Evolutionary conservation across 1,139 yeast species (phyloP), one percentile per base, ranked within the genome.

Genomic region (Candida tunisiensis): DNA sequence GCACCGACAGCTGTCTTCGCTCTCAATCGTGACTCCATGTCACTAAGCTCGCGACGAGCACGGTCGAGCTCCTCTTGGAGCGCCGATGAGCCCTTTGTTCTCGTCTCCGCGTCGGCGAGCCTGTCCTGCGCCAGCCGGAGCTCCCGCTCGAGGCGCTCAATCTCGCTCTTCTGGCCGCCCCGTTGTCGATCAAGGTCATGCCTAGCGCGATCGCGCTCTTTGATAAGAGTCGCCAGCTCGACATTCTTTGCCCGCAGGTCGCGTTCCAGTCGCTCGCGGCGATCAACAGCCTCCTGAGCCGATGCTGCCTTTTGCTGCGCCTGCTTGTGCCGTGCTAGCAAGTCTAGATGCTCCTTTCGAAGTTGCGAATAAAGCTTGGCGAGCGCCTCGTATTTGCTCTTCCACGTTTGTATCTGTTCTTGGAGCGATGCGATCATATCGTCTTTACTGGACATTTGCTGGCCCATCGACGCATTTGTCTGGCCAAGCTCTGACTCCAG

Each of bases 331-430:
- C 77, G 77, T 26, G 79, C 65, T 41, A 85, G 62, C 35, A 83
- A 56, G 36, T 74, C 79, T 45, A 85, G 62, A 49, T 85, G 95
- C 49, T 85, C 95, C 52, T 80, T 92, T 43, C 95, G 75, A 39
- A 85, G 62, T 51, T 83, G 94, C 2, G 93, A 75, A 47, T 85
- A 85, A 35, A 85, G 60, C 45, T 82, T 80, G 4, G 95, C 95
- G 39, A 85, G 62, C 0, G 92, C 69, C 45, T 83, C 94, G 50
- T 85, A 85, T 53, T 85, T 85, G 32, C 68, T 69, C 34, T 80
- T 72, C 94, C 94, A 83, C 35, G 71, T 65, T 21, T 55, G 59
- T 25, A 78, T 65, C 51, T 82, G 93, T 29, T 79, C 91, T 44
- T 78, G 85, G 31, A 79, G 51, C 31, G 67, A 64, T 25, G 57